phyloP scores from a whole-genome alignment of 495 filamentous ascomycete genomes.

The Clavariopsis aquatica region DNA sequence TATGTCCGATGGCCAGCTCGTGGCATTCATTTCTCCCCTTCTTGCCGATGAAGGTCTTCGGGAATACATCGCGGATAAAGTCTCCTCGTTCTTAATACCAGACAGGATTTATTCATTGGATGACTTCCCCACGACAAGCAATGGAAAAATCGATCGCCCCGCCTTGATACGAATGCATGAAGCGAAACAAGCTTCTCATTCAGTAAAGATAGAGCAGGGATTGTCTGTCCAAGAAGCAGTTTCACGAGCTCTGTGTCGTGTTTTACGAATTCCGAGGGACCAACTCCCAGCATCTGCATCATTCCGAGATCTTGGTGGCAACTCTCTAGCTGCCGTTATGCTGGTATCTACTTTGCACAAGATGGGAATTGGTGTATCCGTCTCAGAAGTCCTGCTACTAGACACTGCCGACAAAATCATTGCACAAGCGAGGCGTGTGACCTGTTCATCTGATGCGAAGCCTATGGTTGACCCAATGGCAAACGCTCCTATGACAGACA shows the following conservation, averaged over 20 bases:
- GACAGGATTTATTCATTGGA: slow-evolving; percentile 7
- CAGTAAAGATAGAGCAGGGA: too few species aligned
- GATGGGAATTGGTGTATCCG: too few species aligned
- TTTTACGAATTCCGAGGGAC: not conserved
- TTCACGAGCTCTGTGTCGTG: too few species aligned
- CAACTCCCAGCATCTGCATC: not conserved
- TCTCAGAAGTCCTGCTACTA: too few species aligned
- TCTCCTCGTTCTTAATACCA: slow-evolving; percentile 14
- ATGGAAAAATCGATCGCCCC: slow-evolving; percentile 25
- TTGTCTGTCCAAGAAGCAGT: too few species aligned
- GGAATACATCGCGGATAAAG: not conserved
- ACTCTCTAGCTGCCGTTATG: slow-evolving; percentile 17
- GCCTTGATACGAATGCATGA: too few species aligned
- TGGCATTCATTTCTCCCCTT: slow-evolving; percentile 11
- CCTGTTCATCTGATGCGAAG: too few species aligned
- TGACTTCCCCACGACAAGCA: slow-evolving; percentile 5
- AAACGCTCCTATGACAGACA: too few species aligned
- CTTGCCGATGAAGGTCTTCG: not conserved
- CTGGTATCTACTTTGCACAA: slow-evolving; percentile 16
- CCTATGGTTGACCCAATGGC: too few species aligned
- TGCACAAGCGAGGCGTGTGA: too few species aligned
- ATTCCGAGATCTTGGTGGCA: slow-evolving; percentile 26
- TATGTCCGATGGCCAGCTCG: slow-evolving; percentile 11
- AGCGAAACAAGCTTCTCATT: too few species aligned
- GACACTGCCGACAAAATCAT: too few species aligned